Evolutionary conservation across 441 rosid genomes (phyloP), one percentile per base, ranked within the genome.

Genomic region (Macaranga tanarius): DNA sequence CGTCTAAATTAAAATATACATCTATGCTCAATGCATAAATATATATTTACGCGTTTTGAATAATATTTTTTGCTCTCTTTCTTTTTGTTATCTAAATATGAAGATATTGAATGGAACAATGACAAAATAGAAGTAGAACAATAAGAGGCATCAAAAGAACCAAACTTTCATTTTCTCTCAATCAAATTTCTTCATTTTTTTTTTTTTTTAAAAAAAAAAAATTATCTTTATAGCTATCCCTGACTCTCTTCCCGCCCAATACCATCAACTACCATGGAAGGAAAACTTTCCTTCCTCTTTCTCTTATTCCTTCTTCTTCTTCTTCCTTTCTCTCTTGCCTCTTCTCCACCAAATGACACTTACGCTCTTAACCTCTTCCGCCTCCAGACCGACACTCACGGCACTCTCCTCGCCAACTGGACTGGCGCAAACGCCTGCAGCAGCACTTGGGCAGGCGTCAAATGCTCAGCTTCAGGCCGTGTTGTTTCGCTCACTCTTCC

Each of bases 371-470:
- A 89, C 19, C 88, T 88, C 80, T 95, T 94, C 83, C 99, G 99
- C 76, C 86, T 83, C 77, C 90, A 86, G 26, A 82, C 94, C 10
- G 99, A 95, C 80, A 57, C 90, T 15, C 99, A 95, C 78, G 97
- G 94, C 57, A 80, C 70, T 79, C 99, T 95, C 82, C 84, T 83
- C 75, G 45, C 85, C 74, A 92, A 95, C 82, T 95, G 99, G 99
- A 83, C 90, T 0, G 97, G 97, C 73, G 15, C 69, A 20, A 78
- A 87, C 71, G 94, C 97, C 72, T 92, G 97, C 23, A 19, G 34
- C 73, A 55, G 31, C 45, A 7, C 86, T 9, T 95, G 99, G 99
- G 80, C 28, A 20, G 99, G 99, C 51, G 97, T 92, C 70, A 47
- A 56, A 52, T 95, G 97, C 89, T 94, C 96, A 2, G 73, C 92